Percentiles rank a stretch among this genome's conserved stretches.
Conservation (phyloP, 768 basidiomycete species). For the Boletus fagicola region DNA sequence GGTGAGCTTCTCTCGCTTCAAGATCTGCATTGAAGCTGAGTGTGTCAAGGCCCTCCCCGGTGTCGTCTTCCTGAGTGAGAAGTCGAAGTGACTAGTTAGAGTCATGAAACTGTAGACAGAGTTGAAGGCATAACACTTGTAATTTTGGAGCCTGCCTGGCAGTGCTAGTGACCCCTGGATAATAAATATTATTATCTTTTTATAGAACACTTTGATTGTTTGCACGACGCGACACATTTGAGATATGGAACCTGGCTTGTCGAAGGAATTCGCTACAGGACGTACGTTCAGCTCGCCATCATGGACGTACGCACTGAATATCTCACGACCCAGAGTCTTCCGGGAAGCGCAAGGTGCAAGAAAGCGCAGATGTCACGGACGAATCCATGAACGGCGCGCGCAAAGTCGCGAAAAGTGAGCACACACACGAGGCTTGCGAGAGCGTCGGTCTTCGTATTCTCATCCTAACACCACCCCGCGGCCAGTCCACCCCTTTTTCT, state of each 20-base stretch:
- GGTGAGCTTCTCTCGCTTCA: constrained; percentile 43
- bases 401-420: constrained; percentile 31
- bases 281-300: constrained; percentile 14
- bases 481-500: constrained; percentile 46
- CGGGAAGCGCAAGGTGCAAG: constrained; percentile 22
- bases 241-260: constrained; percentile 11
- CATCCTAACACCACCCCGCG: not conserved
- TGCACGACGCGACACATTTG: constrained; percentile 7
- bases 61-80: constrained; percentile 87
- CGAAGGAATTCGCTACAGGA: not conserved
- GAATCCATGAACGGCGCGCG: constrained; percentile 13
- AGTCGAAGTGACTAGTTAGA: constrained; percentile 35
- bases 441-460: not conserved
- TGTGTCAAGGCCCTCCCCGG: constrained; percentile 72
- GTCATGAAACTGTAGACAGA: constrained; percentile 9
- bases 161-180: constrained; percentile 6
- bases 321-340: constrained; percentile 1
- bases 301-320: not conserved
- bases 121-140: constrained; percentile 9
- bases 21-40: constrained; percentile 14
- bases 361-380: constrained; percentile 12
- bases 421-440: not conserved
- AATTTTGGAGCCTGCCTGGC: constrained; percentile 7
- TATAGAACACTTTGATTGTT: constrained; percentile 3
- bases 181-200: constrained; percentile 23